phyloP scores from a whole-genome alignment of 2,329 filamentous ascomycete genomes.

The Colletotrichum aenigma region DNA sequence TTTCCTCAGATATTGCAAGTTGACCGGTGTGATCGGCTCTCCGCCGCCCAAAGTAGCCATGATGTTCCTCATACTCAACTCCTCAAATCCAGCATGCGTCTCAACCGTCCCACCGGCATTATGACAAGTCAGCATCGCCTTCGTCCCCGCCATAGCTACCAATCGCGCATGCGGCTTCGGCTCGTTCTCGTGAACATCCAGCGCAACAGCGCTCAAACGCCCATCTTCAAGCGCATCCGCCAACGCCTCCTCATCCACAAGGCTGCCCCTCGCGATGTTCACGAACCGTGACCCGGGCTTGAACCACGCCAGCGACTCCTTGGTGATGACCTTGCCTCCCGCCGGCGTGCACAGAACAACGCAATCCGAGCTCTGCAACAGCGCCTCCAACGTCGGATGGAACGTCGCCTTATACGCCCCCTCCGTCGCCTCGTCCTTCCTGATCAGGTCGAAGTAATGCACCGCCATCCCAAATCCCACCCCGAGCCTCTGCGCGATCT shows the following conservation, averaged over 20 bases:
- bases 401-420: constrained; percentile 48
- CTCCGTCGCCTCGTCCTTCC: constrained; percentile 50
- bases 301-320: constrained; percentile 51
- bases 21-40: constrained; percentile 65
- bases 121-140: constrained; percentile 67
- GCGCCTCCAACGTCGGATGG: constrained; percentile 52
- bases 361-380: constrained; percentile 61
- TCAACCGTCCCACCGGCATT: constrained; percentile 71
- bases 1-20: constrained; percentile 55
- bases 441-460: constrained; percentile 63
- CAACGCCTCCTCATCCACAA: constrained; percentile 70
- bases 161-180: constrained; percentile 57
- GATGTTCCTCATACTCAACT: constrained; percentile 70
- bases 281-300: constrained; percentile 63
- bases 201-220: constrained; percentile 53
- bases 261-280: constrained; percentile 67
- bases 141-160: constrained; percentile 39
- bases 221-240: constrained; percentile 61
- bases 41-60: constrained; percentile 59
- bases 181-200: constrained; percentile 70
- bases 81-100: constrained; percentile 70
- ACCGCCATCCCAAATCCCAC: constrained; percentile 71
- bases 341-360: constrained; percentile 66
- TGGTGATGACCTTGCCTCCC: constrained; percentile 53
- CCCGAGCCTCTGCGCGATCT: constrained; percentile 58